Evolutionary conservation across 208 protist species (phyloP).

Genomic region (Trypanosoma cruzi): DNA sequence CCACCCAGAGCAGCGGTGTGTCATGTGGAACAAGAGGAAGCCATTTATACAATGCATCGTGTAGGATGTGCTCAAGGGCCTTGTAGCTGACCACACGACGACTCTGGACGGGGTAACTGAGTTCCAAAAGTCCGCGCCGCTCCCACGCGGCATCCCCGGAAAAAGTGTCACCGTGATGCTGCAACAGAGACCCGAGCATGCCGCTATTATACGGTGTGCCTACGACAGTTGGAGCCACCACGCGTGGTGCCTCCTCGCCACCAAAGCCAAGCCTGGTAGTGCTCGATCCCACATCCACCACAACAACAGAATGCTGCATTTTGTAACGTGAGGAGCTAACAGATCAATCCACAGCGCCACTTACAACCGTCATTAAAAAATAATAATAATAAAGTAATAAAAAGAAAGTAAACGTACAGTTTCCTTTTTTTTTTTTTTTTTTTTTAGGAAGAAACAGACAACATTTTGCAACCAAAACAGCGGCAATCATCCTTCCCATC

Average conservation of each 20-base stretch:
- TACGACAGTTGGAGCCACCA: conserved; percentile 86
- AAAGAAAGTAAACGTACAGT: too few species aligned
- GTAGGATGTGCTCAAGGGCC: conserved; percentile 82
- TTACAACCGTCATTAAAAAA: too few species aligned
- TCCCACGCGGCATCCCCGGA: conserved; percentile 69
- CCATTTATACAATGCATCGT: conserved; percentile 68
- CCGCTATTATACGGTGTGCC: conserved; percentile 71
- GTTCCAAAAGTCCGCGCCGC: conserved; percentile 54
- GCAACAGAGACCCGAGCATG: conserved; percentile 56
- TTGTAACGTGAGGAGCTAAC: neutral
- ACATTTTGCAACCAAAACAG: too few species aligned
- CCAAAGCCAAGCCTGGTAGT: conserved; percentile 95
- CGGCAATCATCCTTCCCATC: too few species aligned
- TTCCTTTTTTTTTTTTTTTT: too few species aligned
- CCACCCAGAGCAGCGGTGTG: conserved; percentile 94
- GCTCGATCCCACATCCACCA: conserved; percentile 96
- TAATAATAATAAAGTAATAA: too few species aligned
- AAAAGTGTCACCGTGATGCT: conserved; percentile 60
- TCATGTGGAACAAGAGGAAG: conserved; percentile 62
- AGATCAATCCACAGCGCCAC: neutral
- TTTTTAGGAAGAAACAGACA: too few species aligned
- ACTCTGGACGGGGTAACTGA: conserved; percentile 54
- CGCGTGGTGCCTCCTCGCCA: conserved; percentile 95
- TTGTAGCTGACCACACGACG: conserved; percentile 82
- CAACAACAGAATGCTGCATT: conserved; percentile 39